Evolutionary conservation across 225 moss, liverwort and hornwort genomes (phyloP), one percentile per base, ranked within the genome.

Genomic region (Pseudoscleropodium purum): DNA sequence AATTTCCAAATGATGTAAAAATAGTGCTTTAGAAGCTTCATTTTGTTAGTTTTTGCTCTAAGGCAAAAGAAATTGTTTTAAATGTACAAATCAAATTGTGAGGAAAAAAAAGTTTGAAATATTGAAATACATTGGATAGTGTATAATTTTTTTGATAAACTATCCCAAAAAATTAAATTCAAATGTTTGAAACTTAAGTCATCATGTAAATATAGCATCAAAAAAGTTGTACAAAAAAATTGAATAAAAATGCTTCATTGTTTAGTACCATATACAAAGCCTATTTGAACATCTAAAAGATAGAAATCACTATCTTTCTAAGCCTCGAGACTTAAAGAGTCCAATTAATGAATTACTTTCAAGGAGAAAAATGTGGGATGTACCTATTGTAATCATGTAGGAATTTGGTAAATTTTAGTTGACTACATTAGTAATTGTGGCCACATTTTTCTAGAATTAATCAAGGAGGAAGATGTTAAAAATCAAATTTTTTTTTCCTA

Each of bases 261-360:
- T 69, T 69, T 2, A 68, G 6, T n/a, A n/a, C n/a, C n/a, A 7
- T 69, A 18, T 56, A 21, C 23, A 69, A 69, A 39, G 7, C 2
- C 7, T 69, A 23, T 69, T 37, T 13, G 13, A 39, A 24, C 7
- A 39, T 23, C 4, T 7, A n/a, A 69, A 39, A 2, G 8, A 39
- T 17, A 25, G 4, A 2, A 70, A 70, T 41, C 3, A 41, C 1
- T 3, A 1, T 30, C 11, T 5, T 54, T 54, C 0, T 0, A 21
- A 0, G 2, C 47, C 4, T 76, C 33, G 33, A 13, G 13, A 20
- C 1, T 19, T 5, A 33, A 34, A 76, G 54, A 20, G 5, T 51
- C 4, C 0, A 30, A 47, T 31, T 11, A 30, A 30, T 20, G 2
- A 21, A 33, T 51, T 47, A 74, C 0, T 75, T 18, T 34, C 1